Evolutionary conservation across 2,329 filamentous ascomycete species (phyloP), one percentile per base, ranked within the genome.

Genomic region (Dactylellina drechsleri): DNA sequence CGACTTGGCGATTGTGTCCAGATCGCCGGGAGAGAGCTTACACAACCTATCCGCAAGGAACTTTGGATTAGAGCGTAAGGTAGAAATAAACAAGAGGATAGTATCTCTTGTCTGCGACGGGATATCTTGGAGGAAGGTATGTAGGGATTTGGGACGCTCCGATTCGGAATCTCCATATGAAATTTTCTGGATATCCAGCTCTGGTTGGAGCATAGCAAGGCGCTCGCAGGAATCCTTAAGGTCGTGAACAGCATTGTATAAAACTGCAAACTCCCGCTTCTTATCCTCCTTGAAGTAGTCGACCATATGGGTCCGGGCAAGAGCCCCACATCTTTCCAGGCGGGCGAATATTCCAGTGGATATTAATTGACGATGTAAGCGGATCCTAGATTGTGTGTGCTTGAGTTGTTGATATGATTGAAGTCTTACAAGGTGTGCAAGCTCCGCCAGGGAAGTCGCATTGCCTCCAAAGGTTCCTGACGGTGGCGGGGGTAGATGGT

Each of bases 1-100:
- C 77, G 92, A 92, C 62, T 89, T 89, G 53, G 92, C 89, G 77
- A 99, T 86, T 66, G 90, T 87, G 78, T 90, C 87, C 64, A 97
- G 86, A 82, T 98, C 93, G 76, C 88, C 84, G 72, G 89, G 88
- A 66, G 89, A 89, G 78, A 99, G 85, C 79, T 87, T 89, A 81
- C 89, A 89, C 77, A 99, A 86, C 77, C 93, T 88, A 77, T 91
- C 89, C 79, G 94, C 92, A 81, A 99, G 82, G 82, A 96, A 98
- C 79, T 93, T 89, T 43, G 92, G 90, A 81, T 97, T 93, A 77
- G 91, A 93, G 79, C 94, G 89, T 77, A 97, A 87, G 82, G 92
- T 88, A 57, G 88, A 90, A 79, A 98, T 83, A 80, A 98, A 94
- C 76, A 89, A 87, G 71, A 97, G 81, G 72, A 97, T 88, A 50